phyloP scores from a whole-genome alignment of 1,139 yeast genomes.

The Geotrichum candidum region DNA sequence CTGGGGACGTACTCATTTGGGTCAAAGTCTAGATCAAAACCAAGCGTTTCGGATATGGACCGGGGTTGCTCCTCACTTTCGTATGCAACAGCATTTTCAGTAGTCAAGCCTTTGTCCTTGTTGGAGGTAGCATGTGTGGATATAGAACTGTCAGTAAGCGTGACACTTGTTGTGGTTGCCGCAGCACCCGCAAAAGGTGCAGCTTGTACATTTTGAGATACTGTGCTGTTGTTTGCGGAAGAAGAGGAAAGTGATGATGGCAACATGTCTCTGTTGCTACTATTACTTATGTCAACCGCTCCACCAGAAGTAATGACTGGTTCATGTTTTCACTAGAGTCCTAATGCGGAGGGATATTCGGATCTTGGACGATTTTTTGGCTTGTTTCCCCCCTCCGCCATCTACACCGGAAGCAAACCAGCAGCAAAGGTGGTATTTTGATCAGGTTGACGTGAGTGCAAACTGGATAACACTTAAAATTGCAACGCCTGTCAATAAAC shows the following conservation, averaged over 20 bases:
- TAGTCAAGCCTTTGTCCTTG: too few species aligned
- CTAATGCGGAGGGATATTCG: not conserved
- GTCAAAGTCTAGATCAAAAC: slow-evolving; percentile 4
- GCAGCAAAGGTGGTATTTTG: not conserved
- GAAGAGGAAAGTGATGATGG: not conserved
- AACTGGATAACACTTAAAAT: not conserved
- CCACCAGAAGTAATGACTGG: not conserved
- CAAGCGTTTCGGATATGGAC: not conserved
- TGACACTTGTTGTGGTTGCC: not conserved
- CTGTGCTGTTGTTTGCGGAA: not conserved
- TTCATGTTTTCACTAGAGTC: not conserved
- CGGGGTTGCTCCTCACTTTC: not conserved
- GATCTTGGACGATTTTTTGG: slow-evolving; percentile 1
- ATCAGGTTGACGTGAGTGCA: not conserved
- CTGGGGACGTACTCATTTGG: slow-evolving; percentile 4
- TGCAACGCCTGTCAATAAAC: not conserved
- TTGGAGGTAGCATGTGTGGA: not conserved
- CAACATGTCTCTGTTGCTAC: not conserved
- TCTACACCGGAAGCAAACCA: not conserved
- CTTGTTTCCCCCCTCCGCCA: not conserved
- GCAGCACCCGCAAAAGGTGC: not conserved
- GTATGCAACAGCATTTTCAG: not conserved
- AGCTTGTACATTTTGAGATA: not conserved
- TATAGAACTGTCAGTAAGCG: not conserved
- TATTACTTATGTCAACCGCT: not conserved